These are phyloP conservation scores for Amanita rubescens DNA, from an alignment of 768 basidiomycete genomes.

Conservation along the genomic window DNA sequence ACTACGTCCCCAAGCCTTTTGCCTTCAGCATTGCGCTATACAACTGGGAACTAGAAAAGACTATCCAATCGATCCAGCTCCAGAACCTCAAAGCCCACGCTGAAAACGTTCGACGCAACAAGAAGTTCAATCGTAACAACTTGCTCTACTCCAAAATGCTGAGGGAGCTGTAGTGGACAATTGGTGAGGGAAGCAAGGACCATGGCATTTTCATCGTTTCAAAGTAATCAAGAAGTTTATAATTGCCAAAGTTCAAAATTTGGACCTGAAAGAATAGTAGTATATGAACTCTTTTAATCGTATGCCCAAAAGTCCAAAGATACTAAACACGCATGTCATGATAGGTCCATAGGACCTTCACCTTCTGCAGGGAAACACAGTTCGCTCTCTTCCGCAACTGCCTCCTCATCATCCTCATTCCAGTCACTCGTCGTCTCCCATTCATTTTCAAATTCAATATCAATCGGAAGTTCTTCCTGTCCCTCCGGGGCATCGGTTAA, in stretches of 20 bases:
- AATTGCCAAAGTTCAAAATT: too few relatives aligned
- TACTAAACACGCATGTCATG: conserved; percentile 15
- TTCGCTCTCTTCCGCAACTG: conserved; percentile 59
- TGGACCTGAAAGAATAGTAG: too few relatives aligned
- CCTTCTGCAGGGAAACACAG: conserved; percentile 56
- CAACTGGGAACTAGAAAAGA: neutral
- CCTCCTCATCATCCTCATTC: conserved; percentile 85
- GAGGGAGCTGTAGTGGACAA: too few relatives aligned
- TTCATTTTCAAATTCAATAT: conserved; percentile 84
- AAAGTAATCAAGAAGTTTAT: too few relatives aligned
- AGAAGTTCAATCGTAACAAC: too few relatives aligned
- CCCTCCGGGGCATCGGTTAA: conserved; percentile 44
- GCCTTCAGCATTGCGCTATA: neutral
- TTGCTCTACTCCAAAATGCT: too few relatives aligned
- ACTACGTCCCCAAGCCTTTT: conserved; percentile 3
- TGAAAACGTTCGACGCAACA: too few relatives aligned
- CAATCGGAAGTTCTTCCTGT: conserved; percentile 54
- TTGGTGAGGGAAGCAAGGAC: too few relatives aligned
- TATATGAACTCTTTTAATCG: too few relatives aligned
- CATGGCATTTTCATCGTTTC: too few relatives aligned
- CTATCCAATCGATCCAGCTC: neutral
- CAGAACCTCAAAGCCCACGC: too few relatives aligned
- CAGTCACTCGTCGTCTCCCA: conserved; percentile 89
- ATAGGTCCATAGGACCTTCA: conserved; percentile 37
- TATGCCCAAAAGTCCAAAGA: neutral